A percentile compares a stretch with the other conserved stretches of the same genome.
Conservation (phyloP, 331 rosid genomes). For the Spiraea crenata region DNA sequence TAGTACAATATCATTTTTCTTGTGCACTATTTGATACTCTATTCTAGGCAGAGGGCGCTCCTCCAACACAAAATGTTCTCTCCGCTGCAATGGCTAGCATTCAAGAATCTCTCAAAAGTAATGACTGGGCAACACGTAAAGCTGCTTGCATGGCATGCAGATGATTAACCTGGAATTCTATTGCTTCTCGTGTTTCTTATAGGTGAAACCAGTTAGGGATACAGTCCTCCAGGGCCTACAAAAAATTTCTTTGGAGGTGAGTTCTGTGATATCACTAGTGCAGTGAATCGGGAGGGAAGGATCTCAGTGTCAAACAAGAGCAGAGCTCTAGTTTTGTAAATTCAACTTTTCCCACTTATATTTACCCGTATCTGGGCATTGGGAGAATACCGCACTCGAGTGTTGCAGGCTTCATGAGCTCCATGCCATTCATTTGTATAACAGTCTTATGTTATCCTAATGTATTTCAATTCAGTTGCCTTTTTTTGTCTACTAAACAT, state of each 20-base stretch:
- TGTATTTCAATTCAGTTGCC: neutral
- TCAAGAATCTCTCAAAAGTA: slow-evolving; percentile 65
- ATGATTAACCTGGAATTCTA: slow-evolving; percentile 9
- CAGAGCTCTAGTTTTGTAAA: too few species aligned
- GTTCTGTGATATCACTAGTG: slow-evolving; percentile 58
- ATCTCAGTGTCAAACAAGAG: too few species aligned
- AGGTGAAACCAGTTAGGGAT: slow-evolving; percentile 96
- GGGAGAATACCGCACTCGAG: slow-evolving; percentile 65
- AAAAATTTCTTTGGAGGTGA: slow-evolving; percentile 64
- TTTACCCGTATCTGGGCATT: slow-evolving; percentile 72
- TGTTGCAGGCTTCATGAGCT: too few species aligned
- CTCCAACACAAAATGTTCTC: slow-evolving; percentile 52
- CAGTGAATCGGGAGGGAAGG: too few species aligned
- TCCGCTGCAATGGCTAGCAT: slow-evolving; percentile 57
- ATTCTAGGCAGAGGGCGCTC: slow-evolving; percentile 77
- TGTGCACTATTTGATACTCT: slow-evolving; percentile 1
- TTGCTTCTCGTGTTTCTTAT: slow-evolving; percentile 22
- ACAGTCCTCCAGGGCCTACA: slow-evolving; percentile 66
- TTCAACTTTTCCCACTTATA: too few species aligned
- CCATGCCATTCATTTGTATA: too few species aligned
- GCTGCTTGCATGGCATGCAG: slow-evolving; percentile 61
- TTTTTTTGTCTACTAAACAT: neutral
- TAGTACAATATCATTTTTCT: neutral
- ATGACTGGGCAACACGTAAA: slow-evolving; percentile 88
- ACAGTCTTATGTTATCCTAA: too few species aligned